Evolutionary conservation across 768 basidiomycete species (phyloP).

Genomic region (Pisolithus orientalis): DNA sequence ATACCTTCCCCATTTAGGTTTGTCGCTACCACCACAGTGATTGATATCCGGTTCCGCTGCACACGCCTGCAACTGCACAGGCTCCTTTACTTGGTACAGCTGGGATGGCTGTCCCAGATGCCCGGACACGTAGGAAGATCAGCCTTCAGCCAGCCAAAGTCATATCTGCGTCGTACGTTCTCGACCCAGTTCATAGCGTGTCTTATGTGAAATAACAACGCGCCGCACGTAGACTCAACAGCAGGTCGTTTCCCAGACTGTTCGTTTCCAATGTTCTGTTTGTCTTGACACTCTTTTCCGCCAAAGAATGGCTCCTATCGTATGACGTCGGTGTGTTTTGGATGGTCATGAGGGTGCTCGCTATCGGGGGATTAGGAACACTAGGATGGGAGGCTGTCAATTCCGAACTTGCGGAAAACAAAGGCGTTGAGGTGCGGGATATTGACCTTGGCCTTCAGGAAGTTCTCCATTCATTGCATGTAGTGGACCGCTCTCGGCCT

Average conservation of each 20-base stretch:
- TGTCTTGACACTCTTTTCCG: constrained; percentile 53
- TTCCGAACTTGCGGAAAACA: constrained; percentile 47
- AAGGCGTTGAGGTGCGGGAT: constrained; percentile 51
- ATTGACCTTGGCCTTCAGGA: constrained; percentile 2
- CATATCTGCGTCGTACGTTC: constrained; percentile 48
- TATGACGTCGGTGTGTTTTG: constrained; percentile 69
- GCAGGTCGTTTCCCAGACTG: constrained; percentile 47
- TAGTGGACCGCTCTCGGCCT: constrained; percentile 71
- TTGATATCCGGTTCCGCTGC: not conserved
- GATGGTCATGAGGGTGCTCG: constrained; percentile 68
- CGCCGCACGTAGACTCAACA: constrained; percentile 40
- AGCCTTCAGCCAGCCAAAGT: constrained; percentile 51
- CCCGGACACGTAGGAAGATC: constrained; percentile 59
- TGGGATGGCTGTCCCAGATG: constrained; percentile 59
- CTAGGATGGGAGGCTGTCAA: constrained; percentile 54
- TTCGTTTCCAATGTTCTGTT: constrained; percentile 58
- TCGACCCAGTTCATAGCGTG: not conserved
- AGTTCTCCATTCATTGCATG: constrained; percentile 6
- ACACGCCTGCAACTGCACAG: not conserved
- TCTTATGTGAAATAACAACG: constrained; percentile 3
- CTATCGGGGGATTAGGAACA: constrained; percentile 62
- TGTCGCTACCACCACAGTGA: not conserved
- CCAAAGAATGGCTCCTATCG: constrained; percentile 62
- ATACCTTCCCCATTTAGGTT: constrained; percentile 11
- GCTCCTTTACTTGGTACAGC: not conserved